phyloP scores from a whole-genome alignment of 306 rosid genomes.

The Vigna trinervia region DNA sequence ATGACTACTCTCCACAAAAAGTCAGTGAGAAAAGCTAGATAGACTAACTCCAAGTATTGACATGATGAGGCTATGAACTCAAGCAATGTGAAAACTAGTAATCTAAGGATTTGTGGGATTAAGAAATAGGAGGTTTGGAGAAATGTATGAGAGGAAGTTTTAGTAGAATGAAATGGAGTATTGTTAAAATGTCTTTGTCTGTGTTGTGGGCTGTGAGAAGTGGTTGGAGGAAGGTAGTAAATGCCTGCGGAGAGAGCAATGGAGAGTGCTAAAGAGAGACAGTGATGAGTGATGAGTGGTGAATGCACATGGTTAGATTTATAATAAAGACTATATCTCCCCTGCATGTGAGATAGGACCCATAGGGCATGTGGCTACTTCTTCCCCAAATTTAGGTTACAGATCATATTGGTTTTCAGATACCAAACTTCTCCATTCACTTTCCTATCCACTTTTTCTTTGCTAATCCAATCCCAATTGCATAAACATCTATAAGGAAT shows the following conservation, averaged over 20 bases:
- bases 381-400: slow-evolving; percentile 37
- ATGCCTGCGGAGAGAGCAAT: slow-evolving; percentile 48
- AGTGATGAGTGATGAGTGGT: slow-evolving; percentile 31
- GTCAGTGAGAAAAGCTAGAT: no score
- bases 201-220: slow-evolving; percentile 20
- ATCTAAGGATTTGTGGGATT: no score
- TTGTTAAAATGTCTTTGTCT: slow-evolving; percentile 40
- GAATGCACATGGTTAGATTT: slow-evolving; percentile 52
- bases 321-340: slow-evolving; percentile 36
- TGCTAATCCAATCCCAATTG: neutral
- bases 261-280: slow-evolving; percentile 42
- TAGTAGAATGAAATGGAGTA: neutral
- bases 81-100: no score
- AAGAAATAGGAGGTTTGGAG: no score
- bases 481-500: neutral
- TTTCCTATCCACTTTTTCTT: slow-evolving; percentile 38
- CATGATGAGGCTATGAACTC: no score
- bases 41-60: no score
- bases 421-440: slow-evolving; percentile 46
- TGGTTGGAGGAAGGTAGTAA: slow-evolving; percentile 41
- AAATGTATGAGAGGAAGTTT: no score
- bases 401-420: slow-evolving; percentile 44
- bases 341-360: slow-evolving; percentile 57
- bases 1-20: no score
- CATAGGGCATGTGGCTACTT: slow-evolving; percentile 53